Evolutionary conservation across 179 eudicot species (phyloP), one percentile per base, ranked within the genome.

Genomic region (Beta lomatogona): DNA sequence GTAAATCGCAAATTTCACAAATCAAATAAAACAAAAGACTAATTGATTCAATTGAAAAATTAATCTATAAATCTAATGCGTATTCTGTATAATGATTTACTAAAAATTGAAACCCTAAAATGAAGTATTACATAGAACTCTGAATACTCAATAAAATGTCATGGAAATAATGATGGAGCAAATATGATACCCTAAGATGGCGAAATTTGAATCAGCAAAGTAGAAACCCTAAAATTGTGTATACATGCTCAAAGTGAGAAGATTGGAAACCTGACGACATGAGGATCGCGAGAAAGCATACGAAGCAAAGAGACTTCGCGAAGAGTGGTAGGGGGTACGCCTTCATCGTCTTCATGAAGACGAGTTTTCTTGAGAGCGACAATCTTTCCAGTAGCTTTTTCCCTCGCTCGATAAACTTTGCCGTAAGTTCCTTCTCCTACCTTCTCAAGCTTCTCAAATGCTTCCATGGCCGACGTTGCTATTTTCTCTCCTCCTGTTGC

Each of bases 381-480:
- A 77, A 95, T 92, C 82, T 95, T 89, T 2, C 99, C 99, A 15
- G 92, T 95, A 0, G 97, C 89, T 69, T 84, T 91, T 85, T 94
- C 99, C 65, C 94, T 85, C 0, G 99, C 99, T 80, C 93, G 83
- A 85, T 95, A 95, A 11, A 95, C 99, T 80, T 95, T 95, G 1
- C 98, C 98, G 78, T 95, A 95, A 13, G 97, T 94, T 48, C 99
- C 99, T 80, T 95, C 99, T 25, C 98, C 99, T 0, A 95, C 99
- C 68, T 95, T 95, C 92, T 95, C 99, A 4, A 95, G 91, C 88
- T 95, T 95, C 91, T 95, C 98, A 79, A 90, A 95, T 0, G 96
- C 95, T 14, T 95, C 99, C 98, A 92, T 95, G 44, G 94, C 98
- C 9, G 93, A 77, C 71, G 69, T 75, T 80, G 25, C 73, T 5